Evolutionary conservation across 306 rosid genomes (phyloP).

Genomic region (Vigna nakashimae): DNA sequence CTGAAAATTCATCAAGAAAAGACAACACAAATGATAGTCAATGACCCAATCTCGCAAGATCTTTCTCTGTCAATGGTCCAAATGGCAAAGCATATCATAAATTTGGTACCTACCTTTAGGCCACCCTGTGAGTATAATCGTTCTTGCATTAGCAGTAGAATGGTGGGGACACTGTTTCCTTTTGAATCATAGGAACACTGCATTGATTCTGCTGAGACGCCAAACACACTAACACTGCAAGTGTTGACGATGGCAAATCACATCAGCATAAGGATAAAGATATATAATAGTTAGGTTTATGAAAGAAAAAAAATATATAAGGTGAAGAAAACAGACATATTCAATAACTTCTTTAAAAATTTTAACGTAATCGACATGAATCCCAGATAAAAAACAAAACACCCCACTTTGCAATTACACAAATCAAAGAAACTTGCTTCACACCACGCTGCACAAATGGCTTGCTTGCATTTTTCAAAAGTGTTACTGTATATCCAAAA

Average conservation of each 20-base stretch:
- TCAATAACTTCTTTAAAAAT: background rate
- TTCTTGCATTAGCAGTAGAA: slow-evolving; percentile 92
- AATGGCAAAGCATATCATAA: slow-evolving; percentile 15
- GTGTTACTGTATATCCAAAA: slow-evolving; percentile 6
- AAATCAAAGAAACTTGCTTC: slow-evolving; percentile 17
- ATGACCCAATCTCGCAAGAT: background rate
- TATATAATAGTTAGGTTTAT: background rate
- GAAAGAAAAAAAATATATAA: background rate
- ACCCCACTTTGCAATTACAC: slow-evolving; percentile 7
- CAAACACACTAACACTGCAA: slow-evolving; percentile 89
- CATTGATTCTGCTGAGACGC: slow-evolving; percentile 99
- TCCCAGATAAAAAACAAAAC: background rate
- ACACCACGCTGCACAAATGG: background rate
- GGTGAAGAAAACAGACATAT: background rate
- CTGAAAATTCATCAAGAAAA: slow-evolving; percentile 49
- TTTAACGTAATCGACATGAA: background rate
- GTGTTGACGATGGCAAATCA: slow-evolving; percentile 33
- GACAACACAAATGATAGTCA: slow-evolving; percentile 25
- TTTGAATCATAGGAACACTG: slow-evolving; percentile 88
- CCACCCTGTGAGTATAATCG: slow-evolving; percentile 90
- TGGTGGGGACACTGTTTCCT: slow-evolving; percentile 92
- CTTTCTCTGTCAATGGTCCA: background rate
- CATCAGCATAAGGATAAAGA: slow-evolving; percentile 39
- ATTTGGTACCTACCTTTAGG: slow-evolving; percentile 71
- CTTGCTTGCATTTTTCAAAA: slow-evolving; percentile 6